Conservation (phyloP, 139 green algal species). For the Picochlorum costavermella region DNA sequence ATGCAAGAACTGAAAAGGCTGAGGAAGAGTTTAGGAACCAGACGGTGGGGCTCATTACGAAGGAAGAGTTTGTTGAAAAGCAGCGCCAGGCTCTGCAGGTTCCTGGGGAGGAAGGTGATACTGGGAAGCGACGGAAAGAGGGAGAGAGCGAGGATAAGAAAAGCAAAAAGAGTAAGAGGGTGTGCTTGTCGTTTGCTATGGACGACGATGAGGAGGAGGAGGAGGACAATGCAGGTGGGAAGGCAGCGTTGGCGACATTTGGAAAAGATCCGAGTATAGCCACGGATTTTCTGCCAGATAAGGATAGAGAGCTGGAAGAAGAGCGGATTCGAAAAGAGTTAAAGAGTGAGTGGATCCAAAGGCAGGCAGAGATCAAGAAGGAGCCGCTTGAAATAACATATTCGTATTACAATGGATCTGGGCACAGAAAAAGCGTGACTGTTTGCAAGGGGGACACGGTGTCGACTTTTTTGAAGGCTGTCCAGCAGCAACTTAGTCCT, state of each 20-base stretch:
- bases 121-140: slow-evolving; percentile 35
- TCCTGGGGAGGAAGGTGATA: slow-evolving; percentile 38
- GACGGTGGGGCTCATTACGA: slow-evolving; percentile 89
- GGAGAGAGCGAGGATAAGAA: slow-evolving; percentile 33
- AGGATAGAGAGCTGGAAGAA: slow-evolving; percentile 70
- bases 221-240: background rate
- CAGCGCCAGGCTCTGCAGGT: slow-evolving; percentile 45
- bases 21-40: slow-evolving; percentile 91
- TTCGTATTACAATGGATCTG: slow-evolving; percentile 92
- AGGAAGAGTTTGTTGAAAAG: slow-evolving; percentile 85
- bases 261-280: slow-evolving; percentile 77
- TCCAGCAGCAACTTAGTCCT: slow-evolving; percentile 71
- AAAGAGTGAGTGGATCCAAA: slow-evolving; percentile 34
- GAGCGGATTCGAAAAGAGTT: slow-evolving; percentile 65
- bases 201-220: slow-evolving; percentile 33
- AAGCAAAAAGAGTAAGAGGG: slow-evolving; percentile 46
- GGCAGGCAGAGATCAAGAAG: slow-evolving; percentile 60
- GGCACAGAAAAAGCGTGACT: slow-evolving; percentile 54
- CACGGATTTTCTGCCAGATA: slow-evolving; percentile 78
- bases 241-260: slow-evolving; percentile 37
- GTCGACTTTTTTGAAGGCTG: slow-evolving; percentile 73
- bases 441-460: slow-evolving; percentile 71
- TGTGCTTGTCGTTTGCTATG: slow-evolving; percentile 59
- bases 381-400: slow-evolving; percentile 88
- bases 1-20: slow-evolving; percentile 56